phyloP scores from a whole-genome alignment of 345 rosid genomes.

The Salix udensis region DNA sequence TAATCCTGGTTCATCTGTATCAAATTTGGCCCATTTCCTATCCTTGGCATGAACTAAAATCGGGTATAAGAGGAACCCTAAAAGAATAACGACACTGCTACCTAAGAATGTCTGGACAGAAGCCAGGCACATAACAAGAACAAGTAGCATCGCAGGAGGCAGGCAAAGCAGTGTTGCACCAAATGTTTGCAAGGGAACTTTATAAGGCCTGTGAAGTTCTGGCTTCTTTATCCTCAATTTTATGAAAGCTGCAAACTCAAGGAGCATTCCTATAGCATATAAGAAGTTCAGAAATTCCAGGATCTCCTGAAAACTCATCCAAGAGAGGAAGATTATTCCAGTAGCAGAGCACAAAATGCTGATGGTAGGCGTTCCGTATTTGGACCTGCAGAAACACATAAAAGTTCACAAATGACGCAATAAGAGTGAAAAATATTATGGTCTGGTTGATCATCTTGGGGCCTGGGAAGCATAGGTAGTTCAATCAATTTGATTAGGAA shows the following conservation, averaged over 20 bases:
- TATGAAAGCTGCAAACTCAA: conserved; percentile 89
- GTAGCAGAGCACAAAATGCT: conserved; percentile 82
- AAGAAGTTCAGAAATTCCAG: conserved; percentile 87
- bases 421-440: not conserved
- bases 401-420: not conserved
- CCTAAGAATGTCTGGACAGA: conserved; percentile 56
- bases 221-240: conserved; percentile 73
- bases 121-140: conserved; percentile 87
- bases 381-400: conserved; percentile 47
- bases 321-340: conserved; percentile 81
- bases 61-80: conserved; percentile 64
- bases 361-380: conserved; percentile 80
- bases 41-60: conserved; percentile 43
- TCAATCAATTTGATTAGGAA: not conserved
- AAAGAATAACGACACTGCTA: conserved; percentile 47
- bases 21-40: conserved; percentile 49
- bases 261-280: conserved; percentile 87
- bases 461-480: not conserved
- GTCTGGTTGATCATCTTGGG: not conserved
- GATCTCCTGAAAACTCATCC: conserved; percentile 94
- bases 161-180: conserved; percentile 70
- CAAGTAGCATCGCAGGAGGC: conserved; percentile 70
- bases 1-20: conserved; percentile 20
- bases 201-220: conserved; percentile 74
- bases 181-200: conserved; percentile 61